Evolutionary conservation across 306 rosid species (phyloP), one percentile per base, ranked within the genome.

Genomic region (Arachis hypogaea): DNA sequence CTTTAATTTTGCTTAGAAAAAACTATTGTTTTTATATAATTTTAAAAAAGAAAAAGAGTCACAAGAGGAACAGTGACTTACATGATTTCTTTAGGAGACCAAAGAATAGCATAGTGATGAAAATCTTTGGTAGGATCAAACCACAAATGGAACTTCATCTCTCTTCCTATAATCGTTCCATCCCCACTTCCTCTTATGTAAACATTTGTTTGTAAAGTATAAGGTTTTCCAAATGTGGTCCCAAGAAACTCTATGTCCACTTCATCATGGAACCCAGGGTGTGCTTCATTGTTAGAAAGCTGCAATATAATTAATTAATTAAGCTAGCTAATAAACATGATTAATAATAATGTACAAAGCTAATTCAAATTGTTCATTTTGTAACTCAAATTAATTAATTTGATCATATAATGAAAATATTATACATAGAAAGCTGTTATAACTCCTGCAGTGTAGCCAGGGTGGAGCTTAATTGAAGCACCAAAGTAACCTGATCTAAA

Each of bases 401-500:
- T 33, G 38, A 33, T 33, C 38, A 33, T 33, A 33, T 33, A 4
- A 33, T 33, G 38, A 33, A 33, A 2, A 45, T 65, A 57, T 71
- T 90, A 82, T 79, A 94, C 98, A 82, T 94, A 94, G 78, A 94
- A 89, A 60, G 98, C 80, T 73, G 98, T 94, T 60, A 94, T 94
- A 66, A 94, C 98, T 81, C 98, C 98, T 42, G 98, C 98, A 55
- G 98, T 91, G 29, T 94, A 94, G 57, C 98, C 98, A 60, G 97
- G 88, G 52, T 94, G 97, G 41, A 94, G 93, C 86, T 89, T 91
- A 51, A 94, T 94, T 44, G 89, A 82, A 81, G 93, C 82, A 57
- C 96, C 95, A 69, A 94, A 94, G 86, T 94, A 94, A 1, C 99
- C 99, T 0, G 97, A 91, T 79, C 97, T 84, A 81, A 86, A 94